These are phyloP conservation scores for Emergomyces africanus DNA, from an alignment of 2,329 filamentous ascomycete genomes.

Conservation along the genomic window DNA sequence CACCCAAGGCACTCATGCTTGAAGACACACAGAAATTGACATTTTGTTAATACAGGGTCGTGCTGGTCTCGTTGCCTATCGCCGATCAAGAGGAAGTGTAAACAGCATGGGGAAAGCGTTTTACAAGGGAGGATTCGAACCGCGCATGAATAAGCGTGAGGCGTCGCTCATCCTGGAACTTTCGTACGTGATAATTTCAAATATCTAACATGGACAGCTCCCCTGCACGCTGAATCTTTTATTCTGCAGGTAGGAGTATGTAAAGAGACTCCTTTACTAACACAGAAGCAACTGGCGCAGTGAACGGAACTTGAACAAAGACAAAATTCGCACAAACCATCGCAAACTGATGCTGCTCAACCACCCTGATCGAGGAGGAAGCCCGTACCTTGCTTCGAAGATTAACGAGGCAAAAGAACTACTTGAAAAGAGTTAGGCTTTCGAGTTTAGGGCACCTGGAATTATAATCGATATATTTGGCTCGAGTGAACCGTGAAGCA, in stretches of 20 bases:
- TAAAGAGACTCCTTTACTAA: conserved; percentile 8
- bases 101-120: conserved; percentile 79
- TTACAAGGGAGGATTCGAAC: conserved; percentile 98
- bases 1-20: background rate
- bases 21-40: background rate
- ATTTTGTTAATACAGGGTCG: conserved; percentile 53
- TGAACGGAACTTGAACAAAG: conserved; percentile 76
- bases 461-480: background rate
- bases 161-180: conserved; percentile 83
- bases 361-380: conserved; percentile 93
- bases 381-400: conserved; percentile 92
- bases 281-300: conserved; percentile 36
- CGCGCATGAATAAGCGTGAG: conserved; percentile 84
- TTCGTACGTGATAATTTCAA: conserved; percentile 46
- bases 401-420: conserved; percentile 98
- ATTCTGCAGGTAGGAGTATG: background rate
- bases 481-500: background rate
- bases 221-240: background rate
- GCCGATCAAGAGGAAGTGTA: conserved; percentile 56
- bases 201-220: background rate
- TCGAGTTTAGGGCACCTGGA: background rate
- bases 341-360: conserved; percentile 93
- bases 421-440: conserved; percentile 54
- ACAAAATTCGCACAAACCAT: conserved; percentile 91
- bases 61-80: conserved; percentile 78